Base-by-base conservation (phyloP, 2,329 filamentous ascomycete species). In the Talaromyces sp. region DNA sequence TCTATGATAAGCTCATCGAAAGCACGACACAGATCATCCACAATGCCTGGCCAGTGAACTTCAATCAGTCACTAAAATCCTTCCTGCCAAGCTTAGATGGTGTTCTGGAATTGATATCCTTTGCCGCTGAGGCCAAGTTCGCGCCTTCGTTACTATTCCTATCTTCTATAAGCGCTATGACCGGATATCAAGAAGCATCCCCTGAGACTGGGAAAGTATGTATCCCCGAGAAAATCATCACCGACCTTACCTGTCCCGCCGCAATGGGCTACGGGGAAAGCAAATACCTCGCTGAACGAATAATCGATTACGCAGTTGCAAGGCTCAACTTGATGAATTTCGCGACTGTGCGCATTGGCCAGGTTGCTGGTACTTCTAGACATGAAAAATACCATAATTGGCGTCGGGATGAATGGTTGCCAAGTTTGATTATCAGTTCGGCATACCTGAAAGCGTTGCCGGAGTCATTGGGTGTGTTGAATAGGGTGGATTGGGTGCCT, bases 21-120 rank as follows among this genome's bases (percentile, higher is more conserved):
- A 47, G 7, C 17, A 10, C 43, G 3, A 52, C 59, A 17, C 59
- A 62, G 2, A 39, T 62, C n/a, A 62, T 62, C n/a, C 59, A 62
- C 45, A 52, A 62, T 41, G 59, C 59, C 43, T 62, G 59, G 59
- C 45, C 59, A n/a, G 59, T 62, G 0, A 47, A 62, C 37, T 62
- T 62, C 43, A 62, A 62, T 19, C 59, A 50, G n/a, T 31, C 59
- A 35, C 19, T 62, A 3, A 11, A 39, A 22, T 62, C 41, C 9
- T 62, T 62, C 59, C 25, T 39, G 4, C 17, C 31, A 19, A 49
- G 47, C 41, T 15, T 62, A n/a, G 59, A 52, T 15, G 59, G 59
- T 17, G 39, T 62, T 13, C n/a, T 49, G n/a, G 27, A 31, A 15
- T 13, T 62, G 25, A 27, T 52, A 10, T 37, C n/a, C 10, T 52